A percentile compares a stretch with the other conserved stretches of the same genome.
These are phyloP conservation scores for Trichoderma atrobrunneum DNA, from an alignment of 2,329 filamentous ascomycete species.

Conservation along the genomic window DNA sequence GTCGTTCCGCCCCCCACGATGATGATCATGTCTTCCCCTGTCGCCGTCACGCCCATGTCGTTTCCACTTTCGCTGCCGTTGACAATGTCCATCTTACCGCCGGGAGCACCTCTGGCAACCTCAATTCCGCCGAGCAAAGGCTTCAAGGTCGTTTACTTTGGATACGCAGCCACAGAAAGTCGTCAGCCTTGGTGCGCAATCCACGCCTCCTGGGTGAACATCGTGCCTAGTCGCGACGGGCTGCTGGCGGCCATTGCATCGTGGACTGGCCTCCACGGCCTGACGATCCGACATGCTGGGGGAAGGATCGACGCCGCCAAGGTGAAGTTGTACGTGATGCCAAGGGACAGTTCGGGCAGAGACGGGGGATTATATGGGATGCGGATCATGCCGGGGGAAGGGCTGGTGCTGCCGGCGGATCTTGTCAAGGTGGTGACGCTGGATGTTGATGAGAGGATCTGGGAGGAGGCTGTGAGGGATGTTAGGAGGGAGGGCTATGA, in stretches of 20 bases:
- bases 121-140: not conserved
- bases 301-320: not conserved
- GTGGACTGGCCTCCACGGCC: not conserved
- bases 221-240: not conserved
- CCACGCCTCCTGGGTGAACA: not conserved
- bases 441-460: slow-evolving; percentile 27
- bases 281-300: not conserved
- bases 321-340: slow-evolving; percentile 3
- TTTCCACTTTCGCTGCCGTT: not conserved
- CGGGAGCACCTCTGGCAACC: not conserved
- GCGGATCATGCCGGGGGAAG: not conserved
- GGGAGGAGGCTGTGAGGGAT: slow-evolving; percentile 26
- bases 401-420: slow-evolving; percentile 22
- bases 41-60: not conserved
- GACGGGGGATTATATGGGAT: not conserved
- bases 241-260: not conserved
- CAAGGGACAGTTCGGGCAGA: not conserved
- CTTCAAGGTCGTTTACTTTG: not conserved
- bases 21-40: not conserved
- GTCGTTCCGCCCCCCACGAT: not conserved
- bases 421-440: slow-evolving; percentile 32
- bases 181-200: not conserved
- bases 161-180: not conserved
- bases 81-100: not conserved
- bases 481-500: slow-evolving; percentile 17